Evolutionary conservation across 2,329 filamentous ascomycete species (phyloP), one percentile per base, ranked within the genome.

Genomic region (Lizonia empirigonia): DNA sequence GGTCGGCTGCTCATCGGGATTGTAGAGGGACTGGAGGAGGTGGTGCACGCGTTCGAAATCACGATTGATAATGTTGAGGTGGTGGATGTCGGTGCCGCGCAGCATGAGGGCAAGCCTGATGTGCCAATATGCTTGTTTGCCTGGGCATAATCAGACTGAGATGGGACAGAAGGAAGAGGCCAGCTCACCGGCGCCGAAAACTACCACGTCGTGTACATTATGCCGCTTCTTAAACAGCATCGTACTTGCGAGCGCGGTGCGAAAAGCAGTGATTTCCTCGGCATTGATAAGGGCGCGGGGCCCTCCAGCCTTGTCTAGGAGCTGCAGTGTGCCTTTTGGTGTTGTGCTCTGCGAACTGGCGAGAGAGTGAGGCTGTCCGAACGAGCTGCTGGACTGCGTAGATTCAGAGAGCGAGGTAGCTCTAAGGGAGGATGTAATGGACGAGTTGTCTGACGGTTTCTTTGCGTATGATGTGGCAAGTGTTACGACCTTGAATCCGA

Each of bases 111-210:
- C 87, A 4, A 97, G 82, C 1, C 91, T 87, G 34, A 96, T 85
- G 70, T 97, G 93, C 92, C 92, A 97, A 77, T 93, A 96, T 10
- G 93, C 93, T 76, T 97, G 92, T 62, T 88, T 85, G 19, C 50
- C 49, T 52, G 12, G 7, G 7, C 9, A 7, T 1, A n/a, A 13
- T 52, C 20, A 52, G 44, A 13, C 7, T 12, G n/a, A 7, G 20
- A 7, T 6, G 24, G 12, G 9, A 16, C 0, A n/a, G 4, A n/a
- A 6, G 7, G 3, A 5, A 15, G 10, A 7, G 19, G 18, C 20
- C 15, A 8, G 13, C 20, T 2, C 23, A 36, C 93, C 93, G 26
- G 88, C 87, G 19, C 93, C 93, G 70, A 97, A 97, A 44, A 96
- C 87, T 12, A 88, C 86, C 9, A 97, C 69, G 12, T 86, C 90